Percentiles rank a stretch among this genome's conserved stretches.
Evolutionary conservation across 495 filamentous ascomycete species (phyloP).

Genomic region (Neurospora sp.): DNA sequence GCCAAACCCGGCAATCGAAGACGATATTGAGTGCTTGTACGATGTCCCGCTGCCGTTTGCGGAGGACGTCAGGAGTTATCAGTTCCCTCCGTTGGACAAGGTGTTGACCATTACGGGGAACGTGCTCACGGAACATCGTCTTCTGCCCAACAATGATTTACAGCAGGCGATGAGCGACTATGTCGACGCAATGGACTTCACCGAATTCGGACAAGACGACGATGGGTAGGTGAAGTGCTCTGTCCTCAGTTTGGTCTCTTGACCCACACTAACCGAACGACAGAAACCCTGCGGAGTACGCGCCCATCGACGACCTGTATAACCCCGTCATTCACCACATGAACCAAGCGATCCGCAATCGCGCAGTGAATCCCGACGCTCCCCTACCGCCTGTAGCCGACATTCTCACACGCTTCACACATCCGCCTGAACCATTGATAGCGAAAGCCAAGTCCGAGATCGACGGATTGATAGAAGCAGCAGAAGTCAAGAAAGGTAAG

Average conservation of each 20-base stretch:
- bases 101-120: conserved; percentile 88
- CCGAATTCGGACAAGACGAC: conserved; percentile 45
- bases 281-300: conserved; percentile 62
- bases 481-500: conserved; percentile 69
- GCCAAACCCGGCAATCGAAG: conserved; percentile 67
- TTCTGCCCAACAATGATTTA: conserved; percentile 69
- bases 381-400: conserved; percentile 56
- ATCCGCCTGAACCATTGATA: conserved; percentile 59
- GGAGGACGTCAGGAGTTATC: conserved; percentile 82
- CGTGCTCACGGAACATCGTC: conserved; percentile 69
- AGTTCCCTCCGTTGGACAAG: conserved; percentile 81
- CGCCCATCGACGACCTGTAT: conserved; percentile 72
- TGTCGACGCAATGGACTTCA: conserved; percentile 90
- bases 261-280: conserved; percentile 19
- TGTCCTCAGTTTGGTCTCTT: background rate
- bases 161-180: conserved; percentile 76
- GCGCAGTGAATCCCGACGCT: conserved; percentile 64
- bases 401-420: conserved; percentile 62
- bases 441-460: conserved; percentile 46
- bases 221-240: conserved; percentile 55
- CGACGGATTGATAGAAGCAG: conserved; percentile 52
- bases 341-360: conserved; percentile 70
- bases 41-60: conserved; percentile 91
- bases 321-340: conserved; percentile 90
- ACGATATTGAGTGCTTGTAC: conserved; percentile 77